Evolutionary conservation across 805 yeast genomes (phyloP).

Genomic region (Ogataea polymorpha): DNA sequence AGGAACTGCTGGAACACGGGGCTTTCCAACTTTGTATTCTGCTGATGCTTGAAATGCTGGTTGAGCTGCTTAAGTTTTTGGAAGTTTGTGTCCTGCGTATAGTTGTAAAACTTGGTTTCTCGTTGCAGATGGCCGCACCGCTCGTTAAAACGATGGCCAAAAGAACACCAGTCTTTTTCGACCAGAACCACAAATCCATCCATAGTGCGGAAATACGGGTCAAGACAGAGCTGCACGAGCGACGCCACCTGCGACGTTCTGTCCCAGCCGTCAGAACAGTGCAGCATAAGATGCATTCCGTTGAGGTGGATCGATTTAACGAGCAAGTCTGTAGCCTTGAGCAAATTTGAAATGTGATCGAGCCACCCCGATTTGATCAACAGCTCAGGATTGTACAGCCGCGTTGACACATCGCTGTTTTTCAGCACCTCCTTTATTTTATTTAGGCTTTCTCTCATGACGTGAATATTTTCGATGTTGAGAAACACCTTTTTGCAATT

Average conservation of each 20-base stretch:
- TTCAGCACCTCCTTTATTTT: constrained; percentile 60
- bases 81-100: constrained; percentile 34
- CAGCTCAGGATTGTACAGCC: constrained; percentile 46
- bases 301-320: constrained; percentile 80
- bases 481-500: constrained; percentile 69
- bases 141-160: constrained; percentile 87
- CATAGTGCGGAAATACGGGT: constrained; percentile 83
- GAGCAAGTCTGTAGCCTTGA: constrained; percentile 74
- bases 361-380: constrained; percentile 77
- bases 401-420: constrained; percentile 60
- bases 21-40: constrained; percentile 60
- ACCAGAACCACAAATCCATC: constrained; percentile 83
- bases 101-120: constrained; percentile 47
- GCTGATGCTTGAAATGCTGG: constrained; percentile 46
- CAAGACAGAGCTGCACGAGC: constrained; percentile 79
- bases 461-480: constrained; percentile 94
- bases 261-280: constrained; percentile 99
- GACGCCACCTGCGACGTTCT: constrained; percentile 89
- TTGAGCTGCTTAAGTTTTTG: constrained; percentile 46
- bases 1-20: constrained; percentile 94
- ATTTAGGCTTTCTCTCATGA: constrained; percentile 80
- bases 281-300: constrained; percentile 78
- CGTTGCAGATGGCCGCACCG: constrained; percentile 72
- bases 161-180: constrained; percentile 94
- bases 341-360: constrained; percentile 60